A percentile compares a stretch with the other conserved stretches of the same genome.
These are phyloP conservation scores for Planoprotostelium fungivorum DNA, from an alignment of 78 protist genomes.

Conservation along the genomic window DNA sequence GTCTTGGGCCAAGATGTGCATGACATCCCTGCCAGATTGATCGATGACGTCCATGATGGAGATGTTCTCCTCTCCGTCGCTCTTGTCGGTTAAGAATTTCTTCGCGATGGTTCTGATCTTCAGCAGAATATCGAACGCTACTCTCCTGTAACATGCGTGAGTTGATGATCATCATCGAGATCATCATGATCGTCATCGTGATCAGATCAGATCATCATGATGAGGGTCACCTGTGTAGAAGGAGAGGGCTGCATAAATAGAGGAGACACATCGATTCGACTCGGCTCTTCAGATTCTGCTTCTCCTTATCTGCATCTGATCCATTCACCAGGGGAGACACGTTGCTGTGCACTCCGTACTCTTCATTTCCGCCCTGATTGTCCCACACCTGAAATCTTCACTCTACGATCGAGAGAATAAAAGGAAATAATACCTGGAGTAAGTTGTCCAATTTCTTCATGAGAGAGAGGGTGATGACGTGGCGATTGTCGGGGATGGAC, in stretches of 20 bases:
- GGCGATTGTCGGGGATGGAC: conserved; percentile 17
- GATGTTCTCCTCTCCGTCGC: conserved; percentile 25
- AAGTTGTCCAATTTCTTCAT: background rate
- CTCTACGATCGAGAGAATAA: too few relatives aligned
- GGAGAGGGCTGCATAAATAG: background rate
- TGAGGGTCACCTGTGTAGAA: background rate
- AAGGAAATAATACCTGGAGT: too few relatives aligned
- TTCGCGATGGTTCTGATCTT: conserved; percentile 34
- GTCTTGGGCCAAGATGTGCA: conserved; percentile 39
- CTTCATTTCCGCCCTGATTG: too few relatives aligned
- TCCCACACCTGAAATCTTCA: too few relatives aligned
- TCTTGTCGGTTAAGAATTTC: conserved; percentile 2
- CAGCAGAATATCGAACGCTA: conserved; percentile 15
- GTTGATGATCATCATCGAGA: too few relatives aligned
- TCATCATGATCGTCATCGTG: too few relatives aligned
- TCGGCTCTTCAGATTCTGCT: background rate
- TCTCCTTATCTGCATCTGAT: background rate
- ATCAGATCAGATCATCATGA: too few relatives aligned
- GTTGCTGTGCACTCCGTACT: too few relatives aligned
- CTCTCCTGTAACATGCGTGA: background rate
- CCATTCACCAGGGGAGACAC: background rate
- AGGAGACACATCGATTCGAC: background rate
- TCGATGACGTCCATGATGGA: conserved; percentile 49
- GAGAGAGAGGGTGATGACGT: conserved; percentile 14
- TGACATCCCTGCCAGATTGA: conserved; percentile 42